phyloP scores from a whole-genome alignment of 2,329 filamentous ascomycete genomes.

The Alternaria sp. region DNA sequence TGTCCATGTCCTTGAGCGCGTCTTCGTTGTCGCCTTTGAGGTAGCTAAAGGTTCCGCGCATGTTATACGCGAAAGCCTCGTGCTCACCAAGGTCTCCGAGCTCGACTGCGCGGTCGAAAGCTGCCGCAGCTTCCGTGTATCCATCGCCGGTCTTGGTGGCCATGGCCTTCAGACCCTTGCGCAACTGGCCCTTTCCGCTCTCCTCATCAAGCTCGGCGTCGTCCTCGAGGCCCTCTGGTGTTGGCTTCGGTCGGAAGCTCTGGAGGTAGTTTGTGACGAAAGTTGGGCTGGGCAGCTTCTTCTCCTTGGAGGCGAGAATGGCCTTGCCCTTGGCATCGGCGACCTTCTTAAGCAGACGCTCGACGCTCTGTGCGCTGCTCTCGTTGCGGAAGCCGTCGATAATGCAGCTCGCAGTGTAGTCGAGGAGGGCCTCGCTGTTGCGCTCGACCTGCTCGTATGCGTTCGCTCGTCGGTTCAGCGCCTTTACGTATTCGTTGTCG shows the following conservation, averaged over 20 bases:
- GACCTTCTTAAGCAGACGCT: constrained; percentile 94
- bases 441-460: constrained; percentile 93
- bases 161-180: constrained; percentile 80
- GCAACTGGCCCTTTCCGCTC: constrained; percentile 83
- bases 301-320: constrained; percentile 79
- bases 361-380: constrained; percentile 83
- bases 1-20: constrained; percentile 84
- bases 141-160: constrained; percentile 86
- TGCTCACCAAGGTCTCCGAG: constrained; percentile 78
- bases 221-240: constrained; percentile 83
- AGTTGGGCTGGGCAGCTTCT: constrained; percentile 91
- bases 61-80: constrained; percentile 93
- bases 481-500: constrained; percentile 96
- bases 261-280: constrained; percentile 99
- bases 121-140: constrained; percentile 84
- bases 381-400: constrained; percentile 98
- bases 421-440: constrained; percentile 92
- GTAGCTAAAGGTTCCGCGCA: constrained; percentile 95
- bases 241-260: constrained; percentile 86
- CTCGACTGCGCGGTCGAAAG: constrained; percentile 89
- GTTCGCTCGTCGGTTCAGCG: constrained; percentile 92
- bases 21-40: constrained; percentile 85
- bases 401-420: constrained; percentile 98
- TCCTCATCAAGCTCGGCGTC: constrained; percentile 76
- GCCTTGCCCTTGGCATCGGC: constrained; percentile 92